These are phyloP conservation scores for Talaromyces sp. DNA, from an alignment of 2,329 filamentous ascomycete genomes.

Conservation along the genomic window DNA sequence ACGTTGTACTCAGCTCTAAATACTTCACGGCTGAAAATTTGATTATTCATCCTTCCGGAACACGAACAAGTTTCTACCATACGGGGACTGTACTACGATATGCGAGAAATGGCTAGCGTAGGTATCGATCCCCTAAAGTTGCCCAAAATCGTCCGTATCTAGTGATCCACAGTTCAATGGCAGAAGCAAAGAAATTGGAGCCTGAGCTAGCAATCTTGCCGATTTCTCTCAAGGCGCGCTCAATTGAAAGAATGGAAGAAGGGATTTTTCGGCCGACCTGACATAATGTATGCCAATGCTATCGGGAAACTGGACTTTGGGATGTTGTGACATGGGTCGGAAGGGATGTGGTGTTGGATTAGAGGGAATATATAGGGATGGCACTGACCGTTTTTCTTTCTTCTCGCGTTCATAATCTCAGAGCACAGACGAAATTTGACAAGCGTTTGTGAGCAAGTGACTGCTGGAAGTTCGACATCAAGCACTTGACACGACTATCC, in stretches of 20 bases:
- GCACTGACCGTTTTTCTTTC: neutral
- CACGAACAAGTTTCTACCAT: too few relatives aligned
- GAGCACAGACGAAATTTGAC: neutral
- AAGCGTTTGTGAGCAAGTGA: neutral
- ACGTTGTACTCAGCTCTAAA: neutral
- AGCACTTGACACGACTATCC: too few relatives aligned
- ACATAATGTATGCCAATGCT: neutral
- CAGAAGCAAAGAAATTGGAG: neutral
- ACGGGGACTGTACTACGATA: too few relatives aligned
- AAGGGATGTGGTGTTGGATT: neutral
- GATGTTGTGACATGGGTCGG: neutral
- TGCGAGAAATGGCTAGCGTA: neutral
- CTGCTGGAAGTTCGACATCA: neutral
- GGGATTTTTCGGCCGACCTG: conserved; percentile 1
- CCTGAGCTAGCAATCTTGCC: neutral
- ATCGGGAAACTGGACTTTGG: neutral
- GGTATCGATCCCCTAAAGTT: too few relatives aligned
- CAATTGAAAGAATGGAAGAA: neutral
- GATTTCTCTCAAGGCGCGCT: neutral
- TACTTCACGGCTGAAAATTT: neutral
- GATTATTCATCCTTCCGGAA: neutral
- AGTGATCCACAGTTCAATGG: neutral
- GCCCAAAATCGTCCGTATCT: neutral
- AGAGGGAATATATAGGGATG: neutral
- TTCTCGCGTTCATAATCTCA: neutral